Base-by-base conservation (phyloP, 2,329 filamentous ascomycete species). In the Aspergillus quadrilineatus region DNA sequence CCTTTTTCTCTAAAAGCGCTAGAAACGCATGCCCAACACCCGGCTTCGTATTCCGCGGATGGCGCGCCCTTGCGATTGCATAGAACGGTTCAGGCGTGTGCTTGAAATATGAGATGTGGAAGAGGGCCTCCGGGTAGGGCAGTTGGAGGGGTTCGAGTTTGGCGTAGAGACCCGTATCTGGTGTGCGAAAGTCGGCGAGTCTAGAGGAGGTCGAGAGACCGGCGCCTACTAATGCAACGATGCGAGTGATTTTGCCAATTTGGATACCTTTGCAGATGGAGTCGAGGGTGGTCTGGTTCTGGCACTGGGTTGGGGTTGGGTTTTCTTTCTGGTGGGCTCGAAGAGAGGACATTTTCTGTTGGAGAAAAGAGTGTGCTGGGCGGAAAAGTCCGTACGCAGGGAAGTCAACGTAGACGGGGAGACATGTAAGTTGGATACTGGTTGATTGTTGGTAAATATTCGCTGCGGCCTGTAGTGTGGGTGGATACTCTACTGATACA, bases 101-200 rank as follows among this genome's bases (percentile, higher is more conserved):
- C 51, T 84, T 81, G 77, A 96, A 96, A 78, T 89, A 96, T 57
- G 79, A 80, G 61, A 96, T 90, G 67, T 93, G 89, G 75, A 96
- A 96, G 49, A 96, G 89, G 12, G 89, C 90, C 75, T 96, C 90
- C 28, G 91, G 86, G 67, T 90, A 87, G 0, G 91, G 90, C 0
- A 96, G 82, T 53, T 92, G 84, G 17, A 96, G 82, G 28, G 88
- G 83, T 15, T 87, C 86, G 26, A 96, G 85, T 66, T 93, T 94
- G 67, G 88, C 87, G 71, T 96, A 96, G 4, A 96, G 82, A 2
- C 92, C 92, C 0, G 90, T 96, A 50, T 88, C 86, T 55, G 90
- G 90, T 2, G 89, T 92, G 62, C 92, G 82, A 73, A 96, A 96
- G 74, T 96, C 92, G 60, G 92, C 92, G 60, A 96, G 90, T 75